Evolutionary conservation across 805 yeast genomes (phyloP).

Genomic region (Suhomyces sp.): DNA sequence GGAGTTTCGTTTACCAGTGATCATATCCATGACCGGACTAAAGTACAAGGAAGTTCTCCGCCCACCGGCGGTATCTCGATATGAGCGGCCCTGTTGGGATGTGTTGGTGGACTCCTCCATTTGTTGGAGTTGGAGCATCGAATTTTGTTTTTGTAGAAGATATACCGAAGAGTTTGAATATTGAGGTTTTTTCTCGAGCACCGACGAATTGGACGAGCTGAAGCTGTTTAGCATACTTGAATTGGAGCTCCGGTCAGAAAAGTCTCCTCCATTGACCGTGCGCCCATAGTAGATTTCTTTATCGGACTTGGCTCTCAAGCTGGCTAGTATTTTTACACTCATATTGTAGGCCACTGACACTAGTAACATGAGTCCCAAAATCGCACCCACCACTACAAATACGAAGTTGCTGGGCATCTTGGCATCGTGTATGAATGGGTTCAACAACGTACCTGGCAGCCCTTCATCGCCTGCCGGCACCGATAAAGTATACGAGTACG

Average conservation of each 20-base stretch:
- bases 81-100: conserved; percentile 27
- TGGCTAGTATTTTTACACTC: conserved; percentile 21
- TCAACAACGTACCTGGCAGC: conserved; percentile 4
- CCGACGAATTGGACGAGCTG: conserved; percentile 18
- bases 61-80: conserved; percentile 21
- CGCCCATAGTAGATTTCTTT: conserved; percentile 29
- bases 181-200: conserved; percentile 18
- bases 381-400: conserved; percentile 42
- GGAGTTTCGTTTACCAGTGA: conserved; percentile 13
- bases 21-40: conserved; percentile 48
- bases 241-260: conserved; percentile 9
- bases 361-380: conserved; percentile 22
- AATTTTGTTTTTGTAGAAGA: conserved; percentile 11
- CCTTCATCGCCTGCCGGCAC: conserved; percentile 1
- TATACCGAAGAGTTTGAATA: conserved; percentile 14
- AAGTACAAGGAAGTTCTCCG: conserved; percentile 48
- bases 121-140: conserved; percentile 7
- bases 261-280: not conserved
- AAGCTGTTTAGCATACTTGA: conserved; percentile 7
- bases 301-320: conserved; percentile 26
- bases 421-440: conserved; percentile 31
- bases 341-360: conserved; percentile 18
- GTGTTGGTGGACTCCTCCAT: conserved; percentile 8
- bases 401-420: conserved; percentile 35
- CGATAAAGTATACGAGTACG: conserved; percentile 1